Conservation (phyloP, 495 filamentous ascomycete species). For the Filosporella fistucella region DNA sequence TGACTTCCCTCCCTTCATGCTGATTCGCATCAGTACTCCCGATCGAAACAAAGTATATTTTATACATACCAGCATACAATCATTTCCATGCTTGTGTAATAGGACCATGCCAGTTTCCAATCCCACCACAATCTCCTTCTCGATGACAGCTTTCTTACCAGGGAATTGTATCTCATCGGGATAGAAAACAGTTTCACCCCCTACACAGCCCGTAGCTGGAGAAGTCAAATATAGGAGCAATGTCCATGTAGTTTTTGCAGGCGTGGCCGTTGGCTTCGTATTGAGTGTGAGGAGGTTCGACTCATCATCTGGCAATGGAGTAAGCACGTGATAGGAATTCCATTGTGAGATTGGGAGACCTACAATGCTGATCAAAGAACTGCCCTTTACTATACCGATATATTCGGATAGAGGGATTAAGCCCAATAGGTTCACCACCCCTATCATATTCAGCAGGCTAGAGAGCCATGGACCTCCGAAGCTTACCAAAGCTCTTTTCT, state of each 20-base stretch:
- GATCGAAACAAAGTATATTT: constrained; percentile 15
- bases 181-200: constrained; percentile 92
- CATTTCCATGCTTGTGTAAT: constrained; percentile 83
- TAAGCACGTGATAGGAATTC: background rate
- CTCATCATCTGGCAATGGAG: constrained; percentile 63
- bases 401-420: constrained; percentile 86
- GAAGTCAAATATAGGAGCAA: constrained; percentile 83
- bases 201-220: constrained; percentile 58
- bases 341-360: constrained; percentile 19
- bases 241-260: constrained; percentile 88
- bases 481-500: constrained; percentile 30
- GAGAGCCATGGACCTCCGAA: background rate
- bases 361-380: constrained; percentile 88
- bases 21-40: constrained; percentile 9
- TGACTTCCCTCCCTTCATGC: constrained; percentile 82
- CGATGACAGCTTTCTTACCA: constrained; percentile 31
- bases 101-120: constrained; percentile 79
- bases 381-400: constrained; percentile 88
- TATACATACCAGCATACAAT: constrained; percentile 61
- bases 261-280: constrained; percentile 34
- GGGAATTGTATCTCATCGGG: constrained; percentile 50
- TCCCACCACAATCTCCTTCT: constrained; percentile 59
- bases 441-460: constrained; percentile 33
- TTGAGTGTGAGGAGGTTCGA: constrained; percentile 61
- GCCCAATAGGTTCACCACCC: constrained; percentile 80